phyloP scores from a whole-genome alignment of 768 basidiomycete species.

The Vararia minispora region DNA sequence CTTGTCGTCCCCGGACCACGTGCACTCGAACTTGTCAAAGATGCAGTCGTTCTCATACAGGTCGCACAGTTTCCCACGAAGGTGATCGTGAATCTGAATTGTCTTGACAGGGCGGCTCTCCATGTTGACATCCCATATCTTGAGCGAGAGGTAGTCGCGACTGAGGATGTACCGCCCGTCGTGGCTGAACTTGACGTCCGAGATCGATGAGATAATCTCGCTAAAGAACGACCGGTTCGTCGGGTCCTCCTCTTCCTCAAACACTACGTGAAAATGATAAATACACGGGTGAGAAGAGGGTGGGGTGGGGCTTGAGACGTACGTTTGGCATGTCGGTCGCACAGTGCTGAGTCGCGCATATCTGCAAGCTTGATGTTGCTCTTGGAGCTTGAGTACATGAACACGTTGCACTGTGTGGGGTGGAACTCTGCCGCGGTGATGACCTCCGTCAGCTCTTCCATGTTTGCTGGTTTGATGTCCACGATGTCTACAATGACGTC shows the following conservation, averaged over 20 bases:
- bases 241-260: conserved; percentile 98
- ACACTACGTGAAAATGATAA: conserved; percentile 43
- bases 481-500: conserved; percentile 71
- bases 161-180: conserved; percentile 96
- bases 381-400: conserved; percentile 99
- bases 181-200: conserved; percentile 97
- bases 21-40: conserved; percentile 99
- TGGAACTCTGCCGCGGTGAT: conserved; percentile 99
- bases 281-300: conserved; percentile 8
- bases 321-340: conserved; percentile 96
- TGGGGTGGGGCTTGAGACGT: conserved; percentile 21
- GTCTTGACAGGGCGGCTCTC: conserved; percentile 93
- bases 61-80: conserved; percentile 95
- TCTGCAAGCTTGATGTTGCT: conserved; percentile 99
- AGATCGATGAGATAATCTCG: conserved; percentile 98
- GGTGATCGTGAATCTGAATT: conserved; percentile 96
- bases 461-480: conserved; percentile 99
- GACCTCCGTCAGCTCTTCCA: conserved; percentile 99
- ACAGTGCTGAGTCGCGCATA: conserved; percentile 96
- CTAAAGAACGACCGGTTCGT: conserved; percentile 97
- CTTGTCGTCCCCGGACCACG: conserved; percentile 95
- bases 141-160: conserved; percentile 93
- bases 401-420: conserved; percentile 92
- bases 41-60: conserved; percentile 99
- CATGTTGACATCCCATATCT: conserved; percentile 99